Conservation (phyloP, 2,329 filamentous ascomycete genomes). For the Chaetomiaceae sp. region DNA sequence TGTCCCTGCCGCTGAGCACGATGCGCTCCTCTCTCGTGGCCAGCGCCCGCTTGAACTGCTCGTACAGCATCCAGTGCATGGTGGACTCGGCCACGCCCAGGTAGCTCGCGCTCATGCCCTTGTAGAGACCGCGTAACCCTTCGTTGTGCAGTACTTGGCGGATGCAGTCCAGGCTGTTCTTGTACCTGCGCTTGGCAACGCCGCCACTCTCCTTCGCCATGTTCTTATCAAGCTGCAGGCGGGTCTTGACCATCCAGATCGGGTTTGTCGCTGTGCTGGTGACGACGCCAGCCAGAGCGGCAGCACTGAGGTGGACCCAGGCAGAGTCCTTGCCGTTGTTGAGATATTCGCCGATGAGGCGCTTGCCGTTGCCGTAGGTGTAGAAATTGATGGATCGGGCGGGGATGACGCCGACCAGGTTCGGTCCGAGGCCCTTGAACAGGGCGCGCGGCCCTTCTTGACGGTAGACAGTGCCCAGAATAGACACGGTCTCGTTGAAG, state of each 20-base stretch:
- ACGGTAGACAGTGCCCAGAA: slow-evolving; percentile 73
- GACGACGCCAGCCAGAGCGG: slow-evolving; percentile 71
- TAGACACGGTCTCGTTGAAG: slow-evolving; percentile 79
- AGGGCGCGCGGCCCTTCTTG: slow-evolving; percentile 80
- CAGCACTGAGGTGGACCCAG: slow-evolving; percentile 73
- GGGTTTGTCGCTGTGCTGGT: slow-evolving; percentile 92
- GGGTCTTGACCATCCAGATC: slow-evolving; percentile 94
- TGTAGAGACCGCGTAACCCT: slow-evolving; percentile 77
- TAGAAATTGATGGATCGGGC: slow-evolving; percentile 91
- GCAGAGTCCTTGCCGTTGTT: slow-evolving; percentile 65
- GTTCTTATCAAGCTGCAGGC: slow-evolving; percentile 86
- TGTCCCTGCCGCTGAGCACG: slow-evolving; percentile 53
- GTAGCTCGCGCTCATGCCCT: slow-evolving; percentile 86
- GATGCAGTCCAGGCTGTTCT: slow-evolving; percentile 83
- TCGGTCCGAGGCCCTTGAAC: slow-evolving; percentile 90
- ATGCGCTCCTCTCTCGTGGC: slow-evolving; percentile 57
- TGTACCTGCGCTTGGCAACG: slow-evolving; percentile 62
- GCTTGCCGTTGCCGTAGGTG: slow-evolving; percentile 88
- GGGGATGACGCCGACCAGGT: slow-evolving; percentile 82
- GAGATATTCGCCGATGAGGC: slow-evolving; percentile 68
- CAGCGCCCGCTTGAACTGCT: slow-evolving; percentile 79
- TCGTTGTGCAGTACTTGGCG: slow-evolving; percentile 76
- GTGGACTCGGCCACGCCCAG: slow-evolving; percentile 86
- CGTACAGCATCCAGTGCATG: slow-evolving; percentile 90
- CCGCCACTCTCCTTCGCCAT: slow-evolving; percentile 57